Evolutionary conservation across 352 stramenopile genomes (phyloP), one percentile per base, ranked within the genome.

Genomic region (Phytophthora brassicae): DNA sequence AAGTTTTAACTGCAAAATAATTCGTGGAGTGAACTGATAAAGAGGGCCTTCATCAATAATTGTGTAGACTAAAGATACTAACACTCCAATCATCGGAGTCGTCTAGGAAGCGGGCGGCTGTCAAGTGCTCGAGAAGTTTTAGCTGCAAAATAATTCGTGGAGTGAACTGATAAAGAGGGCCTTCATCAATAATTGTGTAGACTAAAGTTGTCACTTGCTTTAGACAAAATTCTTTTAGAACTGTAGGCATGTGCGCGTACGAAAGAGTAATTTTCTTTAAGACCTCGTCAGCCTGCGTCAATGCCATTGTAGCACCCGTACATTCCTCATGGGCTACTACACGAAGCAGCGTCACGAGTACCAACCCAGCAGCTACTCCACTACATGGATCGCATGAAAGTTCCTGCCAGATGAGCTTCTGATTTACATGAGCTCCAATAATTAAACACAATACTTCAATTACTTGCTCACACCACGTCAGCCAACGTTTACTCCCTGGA

Each of bases 271-370:
- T 16, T 22, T 28, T 22, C n/a, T 43, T 28, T 22, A 53, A 19
- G 17, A 48, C 47, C 2, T 41, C 22, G 14, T 49, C 41, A n/a
- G 22, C 14, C 20, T 17, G 22, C 16, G 19, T 42, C 9, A 3
- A 35, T 31, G 26, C 26, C 26, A 31, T 31, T 8, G 26, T 31
- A 35, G 7, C 24, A 38, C 23, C 46, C 7, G 16, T 36, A n/a
- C 12, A 24, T n/a, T 24, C 26, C 20, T 24, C 26, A 13, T 43
- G 14, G 14, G 50, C 46, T 0, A n/a, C 57, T 16, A 26, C 22
- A 20, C 42, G 22, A 22, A 60, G 19, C 41, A 65, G 57, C 29
- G 59, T 23, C 39, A 60, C 57, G n/a, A 65, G 49, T n/a, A 49
- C 57, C 20, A 65, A 47, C 22, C 29, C 17, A 20, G 49, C 48